Evolutionary conservation across 805 yeast species (phyloP), one percentile per base, ranked within the genome.

Genomic region (Ogataea haglerorum): DNA sequence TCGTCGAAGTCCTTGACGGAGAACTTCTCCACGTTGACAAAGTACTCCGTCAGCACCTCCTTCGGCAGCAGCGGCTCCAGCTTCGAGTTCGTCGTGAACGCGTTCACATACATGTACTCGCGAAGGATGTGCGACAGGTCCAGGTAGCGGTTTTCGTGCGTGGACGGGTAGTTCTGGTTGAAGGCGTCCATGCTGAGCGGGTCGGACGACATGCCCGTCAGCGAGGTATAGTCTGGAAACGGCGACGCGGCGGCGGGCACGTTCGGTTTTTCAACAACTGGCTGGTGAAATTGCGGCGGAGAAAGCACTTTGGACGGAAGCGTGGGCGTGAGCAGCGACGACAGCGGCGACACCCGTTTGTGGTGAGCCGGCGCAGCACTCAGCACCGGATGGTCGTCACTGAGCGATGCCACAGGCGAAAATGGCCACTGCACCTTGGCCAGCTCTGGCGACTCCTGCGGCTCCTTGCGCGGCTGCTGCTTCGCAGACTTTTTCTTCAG

Each of bases 51-150:
- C 7, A 51, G 30, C 5, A 52, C 56, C 28, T 51, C 56, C 12
- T 42, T 47, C 2, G 53, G 51, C 4, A 53, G 43, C 1, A 26
- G 13, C 14, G 43, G 42, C 9, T 24, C 41, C 30, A 42, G 15
- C 19, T 33, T 37, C 1, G 49, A 43, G 27, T 43, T 47, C 1
- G 46, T 42, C 13, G 44, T 42, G 16, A 50, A 49, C 0, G 68
- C 69, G 43, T 63, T 66, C 9, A 66, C 62, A 46, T 63, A 65
- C 69, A 67, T 65, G 37, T 61, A 66, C 32, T 66, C 70, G 39
- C 69, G 49, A 29, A 67, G 50, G 4, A 68, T 64, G 18, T 53
- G 51, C 21, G 61, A 64, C 4, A 65, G 51, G 16, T 63, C 65
- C 24, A 51, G 23, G 19, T 42, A 52, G 18, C 40, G 42, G 29